Base-by-base conservation (phyloP, 164 flowering plant genomes). In the Magnolia sinica region DNA sequence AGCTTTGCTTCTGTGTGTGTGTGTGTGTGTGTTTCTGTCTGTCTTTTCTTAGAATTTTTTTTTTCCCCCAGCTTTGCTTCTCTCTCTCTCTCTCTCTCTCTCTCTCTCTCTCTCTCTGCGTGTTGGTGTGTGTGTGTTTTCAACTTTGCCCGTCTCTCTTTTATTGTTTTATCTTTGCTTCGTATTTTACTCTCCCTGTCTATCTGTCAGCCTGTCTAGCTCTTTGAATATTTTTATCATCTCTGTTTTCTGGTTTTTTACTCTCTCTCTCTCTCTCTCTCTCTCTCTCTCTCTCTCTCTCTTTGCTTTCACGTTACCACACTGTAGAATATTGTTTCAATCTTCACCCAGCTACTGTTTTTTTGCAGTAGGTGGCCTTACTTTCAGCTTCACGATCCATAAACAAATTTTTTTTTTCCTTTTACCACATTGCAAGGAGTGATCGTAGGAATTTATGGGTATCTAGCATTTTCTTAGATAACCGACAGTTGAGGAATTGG, bases 271-370 rank as follows among this genome's bases (percentile, higher is more conserved):
- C 58, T 22, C 27, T 14, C 63, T 59, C 37, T 59, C 65, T 73
- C 45, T 55, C 63, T 24, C 37, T 51, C 64, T 50, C 58, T 22
- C 27, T 14, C 63, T 59, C 37, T 58, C 2, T 1, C 45, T 18
- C 19, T 22, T 74, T 19, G 14, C 70, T 74, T 74, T 50, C 45
- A 23, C 64, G 76, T 74, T 65, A 20, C 55, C 64, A 50, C 61
- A 37, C 23, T 18, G 31, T 74, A 64, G 69, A 74, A 52, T 75
- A 55, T 27, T 67, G 72, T 13, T 75, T 70, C 22, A 22, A 23
- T 24, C 71, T 13, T 23, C 24, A 27, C 9, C 18, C 19, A 37
- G 23, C 50, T 14, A 29, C 52, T 75, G 50, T 31, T 37, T 68
- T 68, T 8, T 27, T 65, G 22, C 24, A 23, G 68, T 65, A 59